Base-by-base conservation (phyloP, 2,329 filamentous ascomycete species). In the Claviceps sorghi region DNA sequence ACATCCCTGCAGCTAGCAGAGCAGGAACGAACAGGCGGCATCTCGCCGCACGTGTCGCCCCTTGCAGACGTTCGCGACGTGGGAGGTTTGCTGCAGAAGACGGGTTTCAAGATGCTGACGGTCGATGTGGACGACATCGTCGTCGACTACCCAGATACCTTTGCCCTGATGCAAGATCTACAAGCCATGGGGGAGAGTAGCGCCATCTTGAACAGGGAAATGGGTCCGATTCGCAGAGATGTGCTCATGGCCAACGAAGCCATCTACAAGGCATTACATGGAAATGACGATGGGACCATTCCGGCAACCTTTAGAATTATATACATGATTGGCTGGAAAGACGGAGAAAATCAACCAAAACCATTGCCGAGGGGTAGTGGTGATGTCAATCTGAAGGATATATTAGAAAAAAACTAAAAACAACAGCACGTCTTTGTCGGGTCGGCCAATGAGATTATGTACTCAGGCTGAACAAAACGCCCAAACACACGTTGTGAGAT, bases 241-340 rank as follows among this genome's bases (percentile, higher is more conserved):
- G 88, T 96, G 10, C 69, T 98, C 55, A 71, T 96, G 43, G 93
- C 93, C 8, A 84, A 82, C 29, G 87, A 97, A 58, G 86, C 82
- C 42, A 95, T 98, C 53, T 98, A 98, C 65, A 78, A 81, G 48
- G 83, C 85, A 64, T 70, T 98, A 53, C 89, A 98, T 67, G 90
- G 87, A 19, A 89, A 94, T 61, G 77, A 82, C 44, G 84, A 87
- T 60, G 85, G 79, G 21, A 79, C 72, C 1, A 75, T 93, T 56
- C 93, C 93, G 1, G 93, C 93, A 1, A 98, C 93, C 0, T 98
- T 96, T 64, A 79, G 93, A 59, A 77, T 95, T 60, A 96, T 98
- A 56, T 95, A 93, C 67, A 96, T 97, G 90, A 98, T 98, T 68
- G 93, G 93, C 0, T 98, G 93, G 93, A 94, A 91, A 65, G 86